Evolutionary conservation across 2,329 filamentous ascomycete species (phyloP).

Genomic region (Epichloe typhina): DNA sequence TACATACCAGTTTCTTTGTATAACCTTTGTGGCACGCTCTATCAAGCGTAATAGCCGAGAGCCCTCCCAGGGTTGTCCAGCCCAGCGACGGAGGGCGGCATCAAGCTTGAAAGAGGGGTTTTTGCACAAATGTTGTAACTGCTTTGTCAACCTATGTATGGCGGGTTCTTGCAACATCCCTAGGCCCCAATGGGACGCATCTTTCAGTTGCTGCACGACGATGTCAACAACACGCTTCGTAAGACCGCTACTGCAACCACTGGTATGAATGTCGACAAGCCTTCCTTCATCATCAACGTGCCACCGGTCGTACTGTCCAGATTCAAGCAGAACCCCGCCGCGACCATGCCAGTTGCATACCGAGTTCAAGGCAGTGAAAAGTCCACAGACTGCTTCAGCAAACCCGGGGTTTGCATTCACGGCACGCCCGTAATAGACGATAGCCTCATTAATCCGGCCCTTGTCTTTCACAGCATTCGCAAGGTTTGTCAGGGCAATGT

Average conservation of each 20-base stretch:
- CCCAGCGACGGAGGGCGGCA: conserved; percentile 44
- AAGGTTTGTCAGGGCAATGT: conserved; percentile 91
- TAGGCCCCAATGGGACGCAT: conserved; percentile 76
- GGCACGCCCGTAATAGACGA: conserved; percentile 79
- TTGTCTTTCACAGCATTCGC: conserved; percentile 98
- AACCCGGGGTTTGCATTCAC: conserved; percentile 90
- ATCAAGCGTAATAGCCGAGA: conserved; percentile 70
- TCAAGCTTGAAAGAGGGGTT: conserved; percentile 24
- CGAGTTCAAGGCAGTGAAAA: conserved; percentile 90
- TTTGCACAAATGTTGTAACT: conserved; percentile 29
- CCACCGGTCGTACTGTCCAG: conserved; percentile 72
- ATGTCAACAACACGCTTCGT: conserved; percentile 85
- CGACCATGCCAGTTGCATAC: conserved; percentile 90
- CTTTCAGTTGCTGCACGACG: conserved; percentile 73
- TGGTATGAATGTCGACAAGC: conserved; percentile 57
- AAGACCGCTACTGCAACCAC: conserved; percentile 58
- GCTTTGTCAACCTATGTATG: conserved; percentile 36
- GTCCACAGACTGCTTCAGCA: conserved; percentile 88
- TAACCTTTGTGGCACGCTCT: conserved; percentile 67
- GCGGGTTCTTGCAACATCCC: conserved; percentile 49
- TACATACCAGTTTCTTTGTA: conserved; percentile 77
- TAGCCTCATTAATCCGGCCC: conserved; percentile 82
- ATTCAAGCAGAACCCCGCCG: conserved; percentile 67
- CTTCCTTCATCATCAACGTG: conserved; percentile 79
- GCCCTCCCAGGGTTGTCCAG: conserved; percentile 73